Conservation (phyloP, 108 stramenopile species). For the Cyclotella baltica region DNA sequence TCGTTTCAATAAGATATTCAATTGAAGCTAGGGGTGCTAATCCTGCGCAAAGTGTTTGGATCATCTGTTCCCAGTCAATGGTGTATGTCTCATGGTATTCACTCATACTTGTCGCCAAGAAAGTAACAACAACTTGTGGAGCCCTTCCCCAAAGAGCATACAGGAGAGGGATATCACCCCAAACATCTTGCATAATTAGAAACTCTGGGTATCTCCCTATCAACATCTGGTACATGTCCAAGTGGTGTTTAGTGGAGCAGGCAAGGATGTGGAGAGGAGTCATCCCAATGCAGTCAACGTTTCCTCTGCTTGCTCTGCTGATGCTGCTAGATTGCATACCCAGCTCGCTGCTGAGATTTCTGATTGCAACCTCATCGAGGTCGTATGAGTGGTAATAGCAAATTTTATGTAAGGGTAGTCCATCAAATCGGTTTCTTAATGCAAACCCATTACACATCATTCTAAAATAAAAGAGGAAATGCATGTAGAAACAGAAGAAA, state of each 20-base stretch:
- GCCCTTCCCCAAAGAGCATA: slow-evolving; percentile 32
- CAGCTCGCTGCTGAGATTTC: neutral
- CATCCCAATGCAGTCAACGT: slow-evolving; percentile 22
- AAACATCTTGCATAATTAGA: slow-evolving; percentile 20
- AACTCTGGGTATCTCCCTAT: slow-evolving; percentile 7
- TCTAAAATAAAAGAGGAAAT: neutral
- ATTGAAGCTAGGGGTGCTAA: slow-evolving; percentile 12
- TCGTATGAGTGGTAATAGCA: slow-evolving; percentile 31
- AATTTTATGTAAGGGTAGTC: slow-evolving; percentile 21
- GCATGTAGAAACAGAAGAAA: neutral
- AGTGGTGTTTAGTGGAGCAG: slow-evolving; percentile 25
- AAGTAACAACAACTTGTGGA: slow-evolving; percentile 9
- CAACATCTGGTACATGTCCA: slow-evolving; percentile 24
- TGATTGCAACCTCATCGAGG: neutral
- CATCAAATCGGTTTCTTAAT: slow-evolving; percentile 22
- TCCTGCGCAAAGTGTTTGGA: slow-evolving; percentile 13
- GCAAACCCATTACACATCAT: slow-evolving; percentile 30
- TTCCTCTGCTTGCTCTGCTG: neutral
- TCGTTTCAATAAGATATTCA: slow-evolving; percentile 13
- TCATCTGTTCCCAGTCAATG: slow-evolving; percentile 20
- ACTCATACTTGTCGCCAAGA: slow-evolving; percentile 8
- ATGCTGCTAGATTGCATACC: slow-evolving; percentile 3
- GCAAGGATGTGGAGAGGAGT: slow-evolving; percentile 26
- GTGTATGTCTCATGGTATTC: neutral
- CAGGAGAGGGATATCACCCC: slow-evolving; percentile 33